Evolutionary conservation across 176 grass and related monocot species (phyloP).

Genomic region (Triticum monococcum): DNA sequence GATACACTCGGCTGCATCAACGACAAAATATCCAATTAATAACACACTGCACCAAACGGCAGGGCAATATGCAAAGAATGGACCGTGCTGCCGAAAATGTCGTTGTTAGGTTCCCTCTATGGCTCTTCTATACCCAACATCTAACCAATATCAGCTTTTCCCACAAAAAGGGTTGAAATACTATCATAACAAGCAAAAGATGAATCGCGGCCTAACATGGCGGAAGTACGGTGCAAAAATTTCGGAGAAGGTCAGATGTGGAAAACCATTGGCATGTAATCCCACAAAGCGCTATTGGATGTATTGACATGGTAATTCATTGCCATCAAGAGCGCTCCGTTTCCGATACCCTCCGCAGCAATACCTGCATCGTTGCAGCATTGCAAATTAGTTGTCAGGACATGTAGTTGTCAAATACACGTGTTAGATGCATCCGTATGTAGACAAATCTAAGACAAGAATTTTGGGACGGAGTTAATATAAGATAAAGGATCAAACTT

Average conservation of each 20-base stretch:
- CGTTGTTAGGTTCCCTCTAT: conserved; percentile 19
- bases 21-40: conserved; percentile 19
- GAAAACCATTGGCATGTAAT: conserved; percentile 2
- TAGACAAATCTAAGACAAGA: too few species aligned
- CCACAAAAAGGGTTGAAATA: conserved; percentile 2
- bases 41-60: conserved; percentile 28
- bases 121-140: conserved; percentile 30
- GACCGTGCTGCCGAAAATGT: conserved; percentile 27
- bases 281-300: background rate
- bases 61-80: conserved; percentile 40
- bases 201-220: conserved; percentile 7
- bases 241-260: background rate
- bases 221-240: conserved; percentile 25
- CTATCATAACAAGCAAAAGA: conserved; percentile 25
- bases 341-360: background rate
- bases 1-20: conserved; percentile 45
- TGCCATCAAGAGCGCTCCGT: background rate
- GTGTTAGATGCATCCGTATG: too few species aligned
- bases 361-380: conserved; percentile 29
- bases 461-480: too few species aligned
- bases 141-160: conserved; percentile 33
- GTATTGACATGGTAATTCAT: conserved; percentile 8
- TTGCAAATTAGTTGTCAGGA: too few species aligned
- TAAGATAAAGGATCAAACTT: background rate
- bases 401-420: background rate